Evolutionary conservation across 192 early-diverging fungal genomes (phyloP).

Genomic region (Entomortierella chlamydospora): DNA sequence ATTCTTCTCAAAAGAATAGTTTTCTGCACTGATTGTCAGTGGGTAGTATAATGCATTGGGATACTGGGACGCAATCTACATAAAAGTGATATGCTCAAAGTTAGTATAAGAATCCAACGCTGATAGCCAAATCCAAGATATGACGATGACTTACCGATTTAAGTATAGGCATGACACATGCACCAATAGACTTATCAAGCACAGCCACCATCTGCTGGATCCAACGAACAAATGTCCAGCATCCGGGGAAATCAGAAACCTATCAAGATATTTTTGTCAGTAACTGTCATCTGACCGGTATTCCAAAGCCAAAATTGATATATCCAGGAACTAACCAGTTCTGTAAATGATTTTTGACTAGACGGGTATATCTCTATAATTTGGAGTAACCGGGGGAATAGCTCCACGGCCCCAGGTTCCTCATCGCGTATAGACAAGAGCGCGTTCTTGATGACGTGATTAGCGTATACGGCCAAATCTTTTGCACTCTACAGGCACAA

Average conservation of each 20-base stretch:
- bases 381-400: conserved; percentile 78
- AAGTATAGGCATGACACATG: conserved; percentile 63
- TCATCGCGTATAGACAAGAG: conserved; percentile 69
- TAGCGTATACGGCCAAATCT: conserved; percentile 26
- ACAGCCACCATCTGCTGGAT: conserved; percentile 79
- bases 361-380: conserved; percentile 66
- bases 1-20: conserved; percentile 64
- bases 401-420: conserved; percentile 63
- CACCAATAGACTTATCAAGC: conserved; percentile 68
- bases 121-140: too few species aligned
- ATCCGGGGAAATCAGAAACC: conserved; percentile 51
- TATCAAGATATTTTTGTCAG: conserved; percentile 14
- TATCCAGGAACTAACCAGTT: conserved; percentile 21
- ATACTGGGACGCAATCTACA: conserved; percentile 69
- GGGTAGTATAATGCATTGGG: conserved; percentile 78
- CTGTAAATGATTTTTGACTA: conserved; percentile 46
- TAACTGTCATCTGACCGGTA: too few species aligned
- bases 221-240: conserved; percentile 83
- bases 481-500: conserved; percentile 18
- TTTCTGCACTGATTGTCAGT: conserved; percentile 75
- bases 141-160: conserved; percentile 41
- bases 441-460: conserved; percentile 57
- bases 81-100: not conserved
- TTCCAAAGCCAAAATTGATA: too few species aligned
- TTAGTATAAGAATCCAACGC: not conserved